These are phyloP conservation scores for Trichosporon sp. DNA, from an alignment of 1,284 basidiomycete species.

Conservation along the genomic window DNA sequence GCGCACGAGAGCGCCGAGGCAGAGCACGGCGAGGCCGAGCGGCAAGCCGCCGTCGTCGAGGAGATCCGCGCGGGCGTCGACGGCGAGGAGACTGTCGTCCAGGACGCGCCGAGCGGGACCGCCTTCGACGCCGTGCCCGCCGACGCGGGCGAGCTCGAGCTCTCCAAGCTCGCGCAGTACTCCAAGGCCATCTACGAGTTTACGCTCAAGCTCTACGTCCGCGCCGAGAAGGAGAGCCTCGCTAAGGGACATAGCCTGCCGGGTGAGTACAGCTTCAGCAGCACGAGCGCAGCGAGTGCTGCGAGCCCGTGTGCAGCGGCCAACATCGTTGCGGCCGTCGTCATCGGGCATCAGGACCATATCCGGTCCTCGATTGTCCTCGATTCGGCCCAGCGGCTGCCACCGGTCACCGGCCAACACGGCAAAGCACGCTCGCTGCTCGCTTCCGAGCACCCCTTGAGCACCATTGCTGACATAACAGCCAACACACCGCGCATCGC, in stretches of 20 bases:
- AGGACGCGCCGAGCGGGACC: conserved; percentile 1
- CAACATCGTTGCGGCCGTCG: too few species aligned
- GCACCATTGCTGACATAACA: background rate
- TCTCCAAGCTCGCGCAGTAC: background rate
- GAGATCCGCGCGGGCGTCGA: background rate
- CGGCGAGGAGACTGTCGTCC: background rate
- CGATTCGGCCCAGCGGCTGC: too few species aligned
- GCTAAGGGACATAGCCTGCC: background rate
- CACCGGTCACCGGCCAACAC: background rate
- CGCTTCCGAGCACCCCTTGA: background rate
- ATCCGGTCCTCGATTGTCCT: too few species aligned
- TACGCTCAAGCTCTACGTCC: conserved; percentile 5
- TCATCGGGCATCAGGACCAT: too few species aligned
- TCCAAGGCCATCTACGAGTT: conserved; percentile 7
- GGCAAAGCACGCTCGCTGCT: background rate
- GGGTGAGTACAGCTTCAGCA: too few species aligned
- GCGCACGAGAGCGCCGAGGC: background rate
- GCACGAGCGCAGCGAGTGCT: too few species aligned
- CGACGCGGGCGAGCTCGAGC: background rate
- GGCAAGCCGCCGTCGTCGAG: background rate
- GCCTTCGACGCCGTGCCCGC: background rate
- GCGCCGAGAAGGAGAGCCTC: background rate
- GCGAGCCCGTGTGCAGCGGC: too few species aligned
- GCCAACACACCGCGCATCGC: background rate
- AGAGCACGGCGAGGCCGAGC: background rate